Conservation (phyloP, 495 filamentous ascomycete genomes). For the Tuber brumale region DNA sequence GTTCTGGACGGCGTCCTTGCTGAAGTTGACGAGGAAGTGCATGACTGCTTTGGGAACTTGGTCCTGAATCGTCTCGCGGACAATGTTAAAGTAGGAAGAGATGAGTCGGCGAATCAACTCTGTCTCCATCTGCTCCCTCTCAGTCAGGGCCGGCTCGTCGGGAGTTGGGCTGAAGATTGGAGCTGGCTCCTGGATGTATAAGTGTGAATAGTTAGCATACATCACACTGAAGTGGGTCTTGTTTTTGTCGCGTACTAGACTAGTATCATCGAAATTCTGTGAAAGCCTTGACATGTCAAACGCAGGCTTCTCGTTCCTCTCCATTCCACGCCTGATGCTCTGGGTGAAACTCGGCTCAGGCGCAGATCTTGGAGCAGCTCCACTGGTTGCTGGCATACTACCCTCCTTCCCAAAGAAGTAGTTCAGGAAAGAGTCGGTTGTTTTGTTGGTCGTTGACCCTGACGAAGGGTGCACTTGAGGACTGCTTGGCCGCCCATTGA, state of each 20-base stretch:
- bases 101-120: constrained; percentile 95
- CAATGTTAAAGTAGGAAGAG: constrained; percentile 96
- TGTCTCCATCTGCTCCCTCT: constrained; percentile 92
- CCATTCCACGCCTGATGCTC: constrained; percentile 71
- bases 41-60: constrained; percentile 98
- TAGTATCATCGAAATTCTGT: constrained; percentile 39
- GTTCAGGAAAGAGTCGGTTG: constrained; percentile 85
- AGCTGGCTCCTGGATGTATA: constrained; percentile 24
- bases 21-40: constrained; percentile 96
- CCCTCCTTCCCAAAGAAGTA: constrained; percentile 98
- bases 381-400: constrained; percentile 30
- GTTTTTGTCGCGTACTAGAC: constrained; percentile 31
- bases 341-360: constrained; percentile 76
- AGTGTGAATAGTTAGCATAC: constrained; percentile 16
- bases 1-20: constrained; percentile 96
- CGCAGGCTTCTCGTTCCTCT: constrained; percentile 42
- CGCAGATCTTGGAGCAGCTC: constrained; percentile 29
- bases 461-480: constrained; percentile 38
- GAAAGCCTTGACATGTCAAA: constrained; percentile 33
- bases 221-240: constrained; percentile 10
- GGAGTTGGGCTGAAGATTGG: constrained; percentile 45
- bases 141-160: constrained; percentile 76
- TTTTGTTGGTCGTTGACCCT: constrained; percentile 45
- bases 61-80: constrained; percentile 92
- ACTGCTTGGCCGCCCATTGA: constrained; percentile 45